Evolutionary conservation across 208 protist species (phyloP).

Genomic region (Acanthamoeba sp.): DNA sequence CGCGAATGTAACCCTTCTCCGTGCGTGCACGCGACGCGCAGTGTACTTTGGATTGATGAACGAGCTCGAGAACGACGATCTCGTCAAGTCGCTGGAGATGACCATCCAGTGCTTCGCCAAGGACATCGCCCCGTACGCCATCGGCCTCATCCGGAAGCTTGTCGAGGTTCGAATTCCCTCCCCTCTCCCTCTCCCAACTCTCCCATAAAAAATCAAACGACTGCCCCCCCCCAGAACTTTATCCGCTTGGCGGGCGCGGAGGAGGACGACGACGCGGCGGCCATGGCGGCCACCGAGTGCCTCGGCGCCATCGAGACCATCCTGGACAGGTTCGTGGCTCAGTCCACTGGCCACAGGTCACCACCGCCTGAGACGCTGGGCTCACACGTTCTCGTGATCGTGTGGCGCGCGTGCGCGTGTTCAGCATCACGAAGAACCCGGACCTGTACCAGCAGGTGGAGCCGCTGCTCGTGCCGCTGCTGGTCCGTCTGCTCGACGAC

Average conservation of each 20-base stretch:
- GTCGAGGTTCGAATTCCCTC: background rate
- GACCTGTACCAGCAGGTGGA: slow-evolving; percentile 45
- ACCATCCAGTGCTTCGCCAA: background rate
- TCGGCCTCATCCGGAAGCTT: background rate
- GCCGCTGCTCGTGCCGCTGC: slow-evolving; percentile 22
- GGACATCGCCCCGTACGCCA: slow-evolving; percentile 25
- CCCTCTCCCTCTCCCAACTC: no score
- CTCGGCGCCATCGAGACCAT: slow-evolving; percentile 50
- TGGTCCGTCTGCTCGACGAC: slow-evolving; percentile 3
- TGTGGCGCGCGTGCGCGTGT: no score
- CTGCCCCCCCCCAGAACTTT: background rate
- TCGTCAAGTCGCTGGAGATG: slow-evolving; percentile 51
- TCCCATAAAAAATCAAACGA: no score
- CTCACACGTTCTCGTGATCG: no score
- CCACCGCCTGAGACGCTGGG: no score
- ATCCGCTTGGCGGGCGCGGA: background rate
- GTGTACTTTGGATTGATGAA: slow-evolving; percentile 52
- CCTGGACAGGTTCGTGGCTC: slow-evolving; percentile 23
- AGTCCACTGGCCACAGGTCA: no score
- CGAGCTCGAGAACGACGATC: slow-evolving; percentile 62
- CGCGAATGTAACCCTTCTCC: background rate
- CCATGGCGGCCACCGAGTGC: slow-evolving; percentile 61
- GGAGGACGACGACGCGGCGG: slow-evolving; percentile 7
- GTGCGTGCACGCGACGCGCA: background rate
- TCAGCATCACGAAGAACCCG: background rate